Conservation (phyloP, 352 stramenopile species). For the Pythium coloratum region DNA sequence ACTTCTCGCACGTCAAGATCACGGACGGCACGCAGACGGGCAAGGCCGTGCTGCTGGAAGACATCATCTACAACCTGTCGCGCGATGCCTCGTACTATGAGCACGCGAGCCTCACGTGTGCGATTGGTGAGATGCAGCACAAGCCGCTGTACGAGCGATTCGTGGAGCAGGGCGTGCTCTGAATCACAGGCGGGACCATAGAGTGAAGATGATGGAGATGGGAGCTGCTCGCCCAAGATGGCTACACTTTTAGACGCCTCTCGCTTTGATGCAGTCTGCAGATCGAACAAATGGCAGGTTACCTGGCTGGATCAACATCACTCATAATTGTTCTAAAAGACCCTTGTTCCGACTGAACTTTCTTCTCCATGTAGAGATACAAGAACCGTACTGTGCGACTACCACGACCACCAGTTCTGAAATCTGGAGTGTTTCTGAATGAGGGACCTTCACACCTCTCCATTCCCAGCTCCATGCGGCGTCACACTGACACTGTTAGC, state of each 20-base stretch:
- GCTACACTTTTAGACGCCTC: constrained; percentile 1
- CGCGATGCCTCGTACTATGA: constrained; percentile 66
- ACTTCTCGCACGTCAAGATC: constrained; percentile 87
- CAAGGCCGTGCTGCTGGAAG: constrained; percentile 82
- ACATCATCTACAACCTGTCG: constrained; percentile 84
- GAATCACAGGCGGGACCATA: neutral
- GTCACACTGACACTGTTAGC: neutral
- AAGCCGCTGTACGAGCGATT: constrained; percentile 70
- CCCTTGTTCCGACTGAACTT: neutral
- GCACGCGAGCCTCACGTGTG: constrained; percentile 69
- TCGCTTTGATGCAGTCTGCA: neutral
- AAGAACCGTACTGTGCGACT: no score
- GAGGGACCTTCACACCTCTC: neutral
- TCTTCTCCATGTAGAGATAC: neutral
- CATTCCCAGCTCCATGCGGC: neutral
- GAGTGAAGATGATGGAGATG: neutral
- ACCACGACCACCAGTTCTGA: neutral
- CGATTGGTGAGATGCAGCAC: constrained; percentile 82
- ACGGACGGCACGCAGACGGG: constrained; percentile 68
- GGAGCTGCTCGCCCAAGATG: neutral
- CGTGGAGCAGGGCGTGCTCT: constrained; percentile 50
- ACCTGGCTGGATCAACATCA: no score
- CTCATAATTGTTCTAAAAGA: no score
- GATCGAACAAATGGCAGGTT: neutral
- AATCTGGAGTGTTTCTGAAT: neutral